Evolutionary conservation across 257 asterid species (phyloP), one percentile per base, ranked within the genome.

Genomic region (Anisodus acutangulus): DNA sequence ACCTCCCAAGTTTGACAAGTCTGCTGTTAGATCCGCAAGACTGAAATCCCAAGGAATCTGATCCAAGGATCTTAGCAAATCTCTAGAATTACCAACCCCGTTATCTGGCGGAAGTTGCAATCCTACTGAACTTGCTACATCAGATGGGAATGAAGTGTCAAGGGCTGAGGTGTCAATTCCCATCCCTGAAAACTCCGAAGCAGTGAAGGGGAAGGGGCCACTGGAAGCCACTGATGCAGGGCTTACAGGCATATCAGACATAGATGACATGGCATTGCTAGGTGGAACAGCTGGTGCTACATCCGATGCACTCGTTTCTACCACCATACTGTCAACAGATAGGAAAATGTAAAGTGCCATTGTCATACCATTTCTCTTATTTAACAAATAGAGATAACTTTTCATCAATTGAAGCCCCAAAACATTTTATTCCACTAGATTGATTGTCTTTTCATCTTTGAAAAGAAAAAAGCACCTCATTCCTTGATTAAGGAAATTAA

Each of bases 31-130:
- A 91, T 95, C 98, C 39, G 98, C 87, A 84, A 95, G 92, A 89
- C 96, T 95, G 85, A 95, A 94, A 89, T 92, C 91, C 99, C 99
- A 94, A 3, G 99, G 98, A 66, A 94, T 90, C 88, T 93, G 99
- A 86, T 92, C 92, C 86, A 93, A 90, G 57, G 97, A 92, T 88
- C 98, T 86, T 54, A 93, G 94, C 31, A 94, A 83, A 90, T 95
- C 97, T 89, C 97, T 89, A 82, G 97, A 94, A 90, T 89, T 93
- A 85, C 94, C 98, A 17, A 85, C 92, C 41, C 98, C 98, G 58
- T 91, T 94, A 90, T 95, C 99, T 4, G 91, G 88, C 3, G 95
- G 97, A 83, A 95, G 95, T 84, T 93, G 97, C 78, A 93, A 82
- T 76, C 95, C 98, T 26, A 88, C 91, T 39, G 98, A 93, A 87